Conservation (phyloP, 164 flowering plant species). For the Liriodendron chinense region DNA sequence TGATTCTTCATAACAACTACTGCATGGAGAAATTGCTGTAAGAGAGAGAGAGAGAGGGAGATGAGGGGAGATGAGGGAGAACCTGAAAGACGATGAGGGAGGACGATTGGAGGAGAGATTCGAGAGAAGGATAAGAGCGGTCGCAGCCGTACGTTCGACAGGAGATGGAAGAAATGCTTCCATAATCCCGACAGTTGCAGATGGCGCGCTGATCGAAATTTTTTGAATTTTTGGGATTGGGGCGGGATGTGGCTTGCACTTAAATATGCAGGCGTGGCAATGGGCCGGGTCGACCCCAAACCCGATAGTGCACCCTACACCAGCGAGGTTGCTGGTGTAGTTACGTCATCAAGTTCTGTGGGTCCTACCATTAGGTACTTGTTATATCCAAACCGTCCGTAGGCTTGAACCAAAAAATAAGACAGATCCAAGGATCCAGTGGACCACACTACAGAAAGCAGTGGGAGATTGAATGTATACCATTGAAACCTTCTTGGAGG, state of each 20-base stretch:
- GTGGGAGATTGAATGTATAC: no score
- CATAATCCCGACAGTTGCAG: neutral
- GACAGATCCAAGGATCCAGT: no score
- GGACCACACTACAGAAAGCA: no score
- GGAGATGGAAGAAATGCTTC: constrained; percentile 1
- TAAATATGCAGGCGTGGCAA: neutral
- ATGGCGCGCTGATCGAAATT: neutral
- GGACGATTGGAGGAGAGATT: neutral
- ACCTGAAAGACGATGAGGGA: neutral
- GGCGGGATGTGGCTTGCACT: neutral
- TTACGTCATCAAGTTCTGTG: no score
- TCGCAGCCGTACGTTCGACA: neutral
- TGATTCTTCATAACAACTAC: neutral
- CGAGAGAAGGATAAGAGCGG: neutral
- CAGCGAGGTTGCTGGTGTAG: no score
- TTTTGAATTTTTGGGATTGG: neutral
- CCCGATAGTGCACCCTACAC: no score
- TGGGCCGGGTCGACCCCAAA: neutral
- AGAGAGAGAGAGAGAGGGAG: constrained; percentile 1
- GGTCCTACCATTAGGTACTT: no score
- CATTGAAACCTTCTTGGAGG: no score
- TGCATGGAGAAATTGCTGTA: neutral
- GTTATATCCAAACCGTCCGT: no score
- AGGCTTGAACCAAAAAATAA: no score
- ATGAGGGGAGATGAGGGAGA: neutral